A percentile compares a stretch with the other conserved stretches of the same genome.
phyloP scores from a whole-genome alignment of 2,329 filamentous ascomycete genomes.

The Microsporum ferrugineum region DNA sequence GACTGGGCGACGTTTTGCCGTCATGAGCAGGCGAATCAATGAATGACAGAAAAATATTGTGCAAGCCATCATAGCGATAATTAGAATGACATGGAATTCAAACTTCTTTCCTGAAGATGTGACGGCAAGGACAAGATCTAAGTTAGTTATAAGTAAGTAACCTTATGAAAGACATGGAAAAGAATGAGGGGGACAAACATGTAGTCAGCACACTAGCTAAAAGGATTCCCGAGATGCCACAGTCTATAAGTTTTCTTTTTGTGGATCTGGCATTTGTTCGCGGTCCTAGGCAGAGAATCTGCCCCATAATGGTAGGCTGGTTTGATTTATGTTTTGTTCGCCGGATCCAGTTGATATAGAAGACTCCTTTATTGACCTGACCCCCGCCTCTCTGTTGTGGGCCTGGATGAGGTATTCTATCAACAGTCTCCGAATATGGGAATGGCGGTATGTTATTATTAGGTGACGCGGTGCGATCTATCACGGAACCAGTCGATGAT shows the following conservation, averaged over 20 bases:
- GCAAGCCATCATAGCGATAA: conserved; percentile 62
- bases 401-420: too few relatives aligned
- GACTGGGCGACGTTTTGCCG: conserved; percentile 48
- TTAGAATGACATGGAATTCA: conserved; percentile 68
- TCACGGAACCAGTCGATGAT: conserved; percentile 18
- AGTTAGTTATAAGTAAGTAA: conserved; percentile 2
- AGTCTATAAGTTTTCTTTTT: conserved; percentile 43
- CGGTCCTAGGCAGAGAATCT: conserved; percentile 14
- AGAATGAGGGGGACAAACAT: conserved; percentile 44
- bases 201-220: conserved; percentile 48
- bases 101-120: conserved; percentile 52
- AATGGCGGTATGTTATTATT: conserved; percentile 9
- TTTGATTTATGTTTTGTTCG: background rate
- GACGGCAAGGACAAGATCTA: conserved; percentile 63
- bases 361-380: background rate
- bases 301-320: background rate
- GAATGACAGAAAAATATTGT: conserved; percentile 73
- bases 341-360: background rate
- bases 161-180: background rate
- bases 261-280: conserved; percentile 15
- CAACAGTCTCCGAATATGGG: background rate
- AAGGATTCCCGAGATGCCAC: conserved; percentile 55
- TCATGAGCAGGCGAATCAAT: conserved; percentile 60
- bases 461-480: conserved; percentile 15
- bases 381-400: background rate